Evolutionary conservation across 1,139 yeast species (phyloP).

Genomic region (Kodamaea sp.): DNA sequence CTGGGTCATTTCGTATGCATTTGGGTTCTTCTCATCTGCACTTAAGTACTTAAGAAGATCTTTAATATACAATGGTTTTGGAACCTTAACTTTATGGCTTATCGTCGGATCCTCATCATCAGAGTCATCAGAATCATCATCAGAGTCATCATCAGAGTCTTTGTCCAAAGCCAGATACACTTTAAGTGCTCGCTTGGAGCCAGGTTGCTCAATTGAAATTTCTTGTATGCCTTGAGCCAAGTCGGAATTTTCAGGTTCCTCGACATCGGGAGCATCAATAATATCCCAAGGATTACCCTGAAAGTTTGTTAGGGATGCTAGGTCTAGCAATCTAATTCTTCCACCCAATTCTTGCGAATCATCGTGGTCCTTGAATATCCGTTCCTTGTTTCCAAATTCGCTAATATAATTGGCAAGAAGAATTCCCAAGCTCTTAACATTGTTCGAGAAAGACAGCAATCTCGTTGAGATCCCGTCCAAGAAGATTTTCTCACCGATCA

Average conservation of each 20-base stretch:
- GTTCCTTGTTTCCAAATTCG: constrained; percentile 28
- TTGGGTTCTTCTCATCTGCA: constrained; percentile 42
- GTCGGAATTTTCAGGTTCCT: constrained; percentile 6
- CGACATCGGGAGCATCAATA: constrained; percentile 10
- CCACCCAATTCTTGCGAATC: background rate
- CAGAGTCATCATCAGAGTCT: constrained; percentile 7
- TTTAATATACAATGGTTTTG: constrained; percentile 61
- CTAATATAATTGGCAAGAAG: constrained; percentile 49
- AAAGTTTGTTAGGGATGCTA: background rate
- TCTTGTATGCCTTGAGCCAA: background rate
- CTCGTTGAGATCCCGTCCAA: constrained; percentile 46
- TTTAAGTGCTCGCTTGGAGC: background rate
- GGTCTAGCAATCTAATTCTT: background rate
- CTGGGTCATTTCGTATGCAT: constrained; percentile 52
- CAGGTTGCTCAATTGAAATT: background rate
- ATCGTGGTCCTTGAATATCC: constrained; percentile 38
- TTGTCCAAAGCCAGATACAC: background rate
- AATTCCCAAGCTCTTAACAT: constrained; percentile 46
- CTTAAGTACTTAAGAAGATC: constrained; percentile 59
- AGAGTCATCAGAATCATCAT: constrained; percentile 39
- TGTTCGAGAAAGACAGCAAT: constrained; percentile 43
- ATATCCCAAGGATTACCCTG: constrained; percentile 15
- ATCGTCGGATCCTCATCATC: constrained; percentile 55
- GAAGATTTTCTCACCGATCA: constrained; percentile 32
- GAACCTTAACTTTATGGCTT: constrained; percentile 35